These are phyloP conservation scores for Neoarthrinium moseri DNA, from an alignment of 2,329 filamentous ascomycete genomes.

Conservation along the genomic window DNA sequence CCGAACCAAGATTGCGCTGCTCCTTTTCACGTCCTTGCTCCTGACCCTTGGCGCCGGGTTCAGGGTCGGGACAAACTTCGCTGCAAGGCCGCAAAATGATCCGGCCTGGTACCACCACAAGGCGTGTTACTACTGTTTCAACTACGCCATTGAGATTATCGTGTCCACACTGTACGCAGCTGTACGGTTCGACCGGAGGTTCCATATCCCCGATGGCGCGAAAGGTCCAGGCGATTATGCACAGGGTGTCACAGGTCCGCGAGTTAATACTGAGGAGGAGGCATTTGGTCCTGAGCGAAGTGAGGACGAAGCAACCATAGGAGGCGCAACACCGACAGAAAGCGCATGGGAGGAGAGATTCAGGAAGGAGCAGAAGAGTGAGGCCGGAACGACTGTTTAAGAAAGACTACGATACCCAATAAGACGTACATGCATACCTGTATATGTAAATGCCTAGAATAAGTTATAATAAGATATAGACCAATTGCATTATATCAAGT, in stretches of 20 bases:
- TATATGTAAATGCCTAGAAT: no score
- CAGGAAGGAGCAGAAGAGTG: neutral
- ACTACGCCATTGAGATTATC: constrained; percentile 54
- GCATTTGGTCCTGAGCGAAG: neutral
- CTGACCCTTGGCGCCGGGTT: constrained; percentile 58
- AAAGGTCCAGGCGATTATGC: constrained; percentile 23
- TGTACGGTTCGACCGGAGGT: constrained; percentile 26
- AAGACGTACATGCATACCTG: no score
- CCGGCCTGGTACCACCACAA: constrained; percentile 59
- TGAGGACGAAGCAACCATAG: neutral
- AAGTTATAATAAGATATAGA: no score
- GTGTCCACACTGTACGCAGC: constrained; percentile 24
- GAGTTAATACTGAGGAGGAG: constrained; percentile 9
- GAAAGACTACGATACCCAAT: no score
- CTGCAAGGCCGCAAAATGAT: constrained; percentile 35
- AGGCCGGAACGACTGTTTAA: no score
- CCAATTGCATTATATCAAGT: no score
- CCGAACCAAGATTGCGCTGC: constrained; percentile 51
- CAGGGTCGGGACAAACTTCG: constrained; percentile 49
- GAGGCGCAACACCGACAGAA: neutral
- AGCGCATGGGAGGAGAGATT: constrained; percentile 1
- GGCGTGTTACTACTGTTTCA: constrained; percentile 63
- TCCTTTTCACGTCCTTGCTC: constrained; percentile 45
- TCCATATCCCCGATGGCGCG: constrained; percentile 29
- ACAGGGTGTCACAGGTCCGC: neutral